Percentiles rank a stretch among this genome's conserved stretches.
These are phyloP conservation scores for Fusarium udum DNA, from an alignment of 2,329 filamentous ascomycete species.

Conservation along the genomic window DNA sequence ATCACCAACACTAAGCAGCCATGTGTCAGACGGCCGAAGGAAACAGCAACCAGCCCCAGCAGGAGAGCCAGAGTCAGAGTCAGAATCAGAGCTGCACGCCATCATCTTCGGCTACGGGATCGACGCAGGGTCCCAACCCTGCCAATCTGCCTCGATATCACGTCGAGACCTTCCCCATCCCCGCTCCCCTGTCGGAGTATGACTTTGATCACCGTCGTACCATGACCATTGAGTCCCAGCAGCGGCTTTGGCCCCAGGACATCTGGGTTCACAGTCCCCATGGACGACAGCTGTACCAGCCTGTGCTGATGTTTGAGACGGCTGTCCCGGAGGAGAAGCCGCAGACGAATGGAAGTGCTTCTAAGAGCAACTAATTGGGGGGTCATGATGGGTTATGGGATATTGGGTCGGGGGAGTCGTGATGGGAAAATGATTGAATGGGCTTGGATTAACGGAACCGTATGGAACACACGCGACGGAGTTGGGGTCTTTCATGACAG, in stretches of 20 bases:
- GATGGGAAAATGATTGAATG: neutral
- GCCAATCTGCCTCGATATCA: neutral
- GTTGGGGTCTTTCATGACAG: neutral
- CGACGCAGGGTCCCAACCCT: neutral
- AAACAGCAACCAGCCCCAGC: neutral
- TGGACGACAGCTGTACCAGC: conserved; percentile 26
- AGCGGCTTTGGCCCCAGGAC: conserved; percentile 17
- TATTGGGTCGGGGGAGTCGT: neutral
- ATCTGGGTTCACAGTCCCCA: conserved; percentile 27
- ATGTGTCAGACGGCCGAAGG: neutral
- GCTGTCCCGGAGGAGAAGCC: neutral
- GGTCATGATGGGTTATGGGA: too few species aligned
- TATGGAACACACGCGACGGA: neutral
- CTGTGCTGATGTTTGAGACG: neutral
- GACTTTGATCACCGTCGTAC: conserved; percentile 9
- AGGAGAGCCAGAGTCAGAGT: neutral
- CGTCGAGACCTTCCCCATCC: neutral
- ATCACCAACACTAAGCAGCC: neutral
- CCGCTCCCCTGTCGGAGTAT: neutral
- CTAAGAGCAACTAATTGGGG: neutral
- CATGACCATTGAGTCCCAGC: conserved; percentile 4
- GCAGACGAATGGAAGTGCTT: neutral
- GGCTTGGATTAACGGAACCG: neutral
- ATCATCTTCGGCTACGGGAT: neutral
- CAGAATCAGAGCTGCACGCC: neutral